Conservation (phyloP, 2,329 filamentous ascomycete genomes). For the Penicillium concentricum region DNA sequence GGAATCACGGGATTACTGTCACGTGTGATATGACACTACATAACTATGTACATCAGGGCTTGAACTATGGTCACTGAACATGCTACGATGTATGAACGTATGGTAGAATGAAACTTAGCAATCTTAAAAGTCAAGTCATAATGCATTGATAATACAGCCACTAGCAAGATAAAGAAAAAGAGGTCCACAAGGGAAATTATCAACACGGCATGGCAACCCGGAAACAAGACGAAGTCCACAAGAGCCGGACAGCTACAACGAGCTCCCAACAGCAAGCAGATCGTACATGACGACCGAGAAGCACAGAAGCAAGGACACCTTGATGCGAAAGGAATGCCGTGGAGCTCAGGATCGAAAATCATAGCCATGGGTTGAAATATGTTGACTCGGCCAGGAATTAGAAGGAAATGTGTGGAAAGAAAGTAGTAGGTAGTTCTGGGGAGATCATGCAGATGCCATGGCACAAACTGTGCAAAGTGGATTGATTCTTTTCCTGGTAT, state of each 20-base stretch:
- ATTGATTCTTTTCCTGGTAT: not conserved
- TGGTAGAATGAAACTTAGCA: not conserved
- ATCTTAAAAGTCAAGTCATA: conserved; percentile 7
- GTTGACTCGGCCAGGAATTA: not conserved
- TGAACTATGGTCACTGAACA: not conserved
- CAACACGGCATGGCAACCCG: not conserved
- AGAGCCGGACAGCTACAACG: not conserved
- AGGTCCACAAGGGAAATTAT: not conserved
- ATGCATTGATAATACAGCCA: conserved; percentile 12
- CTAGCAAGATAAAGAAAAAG: conserved; percentile 3
- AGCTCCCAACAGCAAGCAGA: not conserved
- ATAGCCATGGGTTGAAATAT: not conserved
- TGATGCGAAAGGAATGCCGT: not conserved
- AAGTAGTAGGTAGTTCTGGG: not conserved
- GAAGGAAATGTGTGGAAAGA: not conserved
- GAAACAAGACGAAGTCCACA: not conserved
- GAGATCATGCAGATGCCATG: conserved; percentile 2
- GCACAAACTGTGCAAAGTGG: conserved; percentile 1
- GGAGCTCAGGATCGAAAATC: not conserved
- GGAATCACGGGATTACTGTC: not conserved
- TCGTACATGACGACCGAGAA: not conserved
- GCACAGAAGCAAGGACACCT: conserved; percentile 2
- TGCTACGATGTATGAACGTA: not conserved
- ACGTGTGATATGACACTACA: conserved; percentile 2
- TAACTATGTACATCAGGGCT: too few relatives aligned